Base-by-base conservation (phyloP, 805 yeast species). In the Cyberlindnera americana region DNA sequence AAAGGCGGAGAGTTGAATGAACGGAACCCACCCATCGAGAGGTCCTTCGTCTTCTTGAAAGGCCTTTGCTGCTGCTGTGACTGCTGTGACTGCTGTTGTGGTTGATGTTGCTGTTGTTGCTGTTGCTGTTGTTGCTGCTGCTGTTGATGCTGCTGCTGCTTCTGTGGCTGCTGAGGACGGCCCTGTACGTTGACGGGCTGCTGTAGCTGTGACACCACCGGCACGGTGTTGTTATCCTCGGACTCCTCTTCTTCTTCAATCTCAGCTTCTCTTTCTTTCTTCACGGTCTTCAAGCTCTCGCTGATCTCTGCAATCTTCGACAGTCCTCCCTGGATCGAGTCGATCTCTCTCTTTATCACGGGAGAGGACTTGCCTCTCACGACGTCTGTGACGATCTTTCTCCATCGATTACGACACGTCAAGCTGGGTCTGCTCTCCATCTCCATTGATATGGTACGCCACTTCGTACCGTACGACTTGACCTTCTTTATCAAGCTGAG, bases 351-450 rank as follows among this genome's bases (percentile, higher is more conserved):
- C 51, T 70, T 71, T 32, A 84, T 75, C 19, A 65, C 67, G 6
- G 70, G 68, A 29, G 68, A 59, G 0, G 90, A 88, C 48, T 74
- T 72, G 23, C 81, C 81, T 56, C 85, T 63, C 5, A 79, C 86
- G 28, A 83, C 87, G 48, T 78, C 79, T 1, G 90, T 83, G 42
- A 83, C 82, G 24, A 87, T 75, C 54, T 85, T 88, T 50, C 96
- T 73, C 96, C 96, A 90, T 46, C 96, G 71, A 62, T 90, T 90
- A 46, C 98, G 69, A 59, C 96, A 89, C 1, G 95, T 87, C 41
- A 90, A 71, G 46, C 93, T 81, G 5, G 97, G 95, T 40, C 98
- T 67, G 32, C 90, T 83, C 29, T 75, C 72, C 70, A 90, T 76
- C 34, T 77, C 81, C 30, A 64, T 55, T 1, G 95, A 78, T 2